These are phyloP conservation scores for Leishmania lainsoni DNA, from an alignment of 208 protist genomes.

Conservation along the genomic window DNA sequence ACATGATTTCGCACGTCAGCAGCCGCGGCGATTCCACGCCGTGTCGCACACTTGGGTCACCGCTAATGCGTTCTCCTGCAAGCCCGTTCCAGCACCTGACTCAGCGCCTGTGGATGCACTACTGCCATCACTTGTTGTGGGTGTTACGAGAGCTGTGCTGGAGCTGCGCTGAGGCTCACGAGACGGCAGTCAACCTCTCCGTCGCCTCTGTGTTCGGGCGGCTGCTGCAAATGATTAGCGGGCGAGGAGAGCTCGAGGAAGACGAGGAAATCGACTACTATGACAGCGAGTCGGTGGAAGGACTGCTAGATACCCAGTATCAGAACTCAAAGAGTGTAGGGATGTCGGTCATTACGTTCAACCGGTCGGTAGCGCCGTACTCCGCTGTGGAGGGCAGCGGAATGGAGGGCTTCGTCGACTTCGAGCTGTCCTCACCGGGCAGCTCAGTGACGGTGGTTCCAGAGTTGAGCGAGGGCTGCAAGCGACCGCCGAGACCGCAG, in stretches of 20 bases:
- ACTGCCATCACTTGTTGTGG: constrained; percentile 55
- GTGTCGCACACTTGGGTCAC: constrained; percentile 11
- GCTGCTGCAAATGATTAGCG: constrained; percentile 48
- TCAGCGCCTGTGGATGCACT: constrained; percentile 41
- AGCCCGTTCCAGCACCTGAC: constrained; percentile 26
- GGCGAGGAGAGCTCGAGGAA: constrained; percentile 14
- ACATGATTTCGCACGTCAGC: background rate
- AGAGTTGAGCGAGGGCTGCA: background rate
- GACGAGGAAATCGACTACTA: constrained; percentile 11
- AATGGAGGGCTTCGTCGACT: constrained; percentile 38
- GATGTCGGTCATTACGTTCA: constrained; percentile 19
- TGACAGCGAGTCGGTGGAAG: constrained; percentile 4
- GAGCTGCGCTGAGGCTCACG: constrained; percentile 51
- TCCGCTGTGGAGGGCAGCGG: constrained; percentile 1
- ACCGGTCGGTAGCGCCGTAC: constrained; percentile 15
- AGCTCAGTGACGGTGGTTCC: background rate
- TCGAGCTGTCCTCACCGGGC: constrained; percentile 25
- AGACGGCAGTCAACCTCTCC: constrained; percentile 53
- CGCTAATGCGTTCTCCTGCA: background rate
- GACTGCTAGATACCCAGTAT: background rate
- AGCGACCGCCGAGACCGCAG: background rate
- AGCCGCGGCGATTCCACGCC: background rate
- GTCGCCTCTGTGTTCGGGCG: constrained; percentile 60
- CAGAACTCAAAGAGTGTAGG: constrained; percentile 5
- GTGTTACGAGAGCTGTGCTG: constrained; percentile 61